Conservation (phyloP, 2,329 filamentous ascomycete genomes). For the Pseudogymnoascus destructans region DNA sequence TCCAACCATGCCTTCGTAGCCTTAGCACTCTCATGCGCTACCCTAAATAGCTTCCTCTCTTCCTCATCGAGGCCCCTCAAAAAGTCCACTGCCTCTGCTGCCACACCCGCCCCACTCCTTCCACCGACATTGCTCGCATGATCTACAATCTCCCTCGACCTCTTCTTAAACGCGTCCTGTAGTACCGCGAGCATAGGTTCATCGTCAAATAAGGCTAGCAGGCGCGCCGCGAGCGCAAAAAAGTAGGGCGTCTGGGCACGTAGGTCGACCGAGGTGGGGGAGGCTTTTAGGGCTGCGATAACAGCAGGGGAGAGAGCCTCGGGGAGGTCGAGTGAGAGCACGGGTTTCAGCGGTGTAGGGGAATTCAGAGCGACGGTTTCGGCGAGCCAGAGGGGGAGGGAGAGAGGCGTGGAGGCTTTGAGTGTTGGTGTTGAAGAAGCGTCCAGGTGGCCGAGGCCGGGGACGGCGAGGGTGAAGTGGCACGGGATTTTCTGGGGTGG, state of each 20-base stretch:
- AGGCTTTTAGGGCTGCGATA: constrained; percentile 79
- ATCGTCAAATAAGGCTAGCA: constrained; percentile 68
- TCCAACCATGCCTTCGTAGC: constrained; percentile 56
- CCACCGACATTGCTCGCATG: constrained; percentile 77
- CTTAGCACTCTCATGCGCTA: constrained; percentile 61
- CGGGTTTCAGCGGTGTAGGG: constrained; percentile 34
- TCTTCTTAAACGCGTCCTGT: constrained; percentile 63
- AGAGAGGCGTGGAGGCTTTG: constrained; percentile 65
- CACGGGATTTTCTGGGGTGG: constrained; percentile 72
- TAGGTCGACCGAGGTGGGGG: constrained; percentile 73
- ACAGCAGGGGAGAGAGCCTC: constrained; percentile 64
- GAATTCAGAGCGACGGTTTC: constrained; percentile 76
- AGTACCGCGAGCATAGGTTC: constrained; percentile 65
- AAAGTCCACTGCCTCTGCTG: constrained; percentile 67
- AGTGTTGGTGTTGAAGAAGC: constrained; percentile 60
- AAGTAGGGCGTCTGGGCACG: constrained; percentile 76
- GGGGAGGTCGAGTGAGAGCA: constrained; percentile 73
- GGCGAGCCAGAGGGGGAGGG: constrained; percentile 85
- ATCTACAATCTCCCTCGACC: constrained; percentile 72
- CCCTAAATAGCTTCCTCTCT: constrained; percentile 65
- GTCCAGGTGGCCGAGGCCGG: constrained; percentile 78
- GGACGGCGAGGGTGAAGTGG: constrained; percentile 82
- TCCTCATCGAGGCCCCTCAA: constrained; percentile 79
- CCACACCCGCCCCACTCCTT: constrained; percentile 56
- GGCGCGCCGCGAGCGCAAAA: constrained; percentile 71